A percentile compares a stretch with the other conserved stretches of the same genome.
These are phyloP conservation scores for Pseudozyma sp. DNA, from an alignment of 1,284 basidiomycete genomes.

Conservation along the genomic window DNA sequence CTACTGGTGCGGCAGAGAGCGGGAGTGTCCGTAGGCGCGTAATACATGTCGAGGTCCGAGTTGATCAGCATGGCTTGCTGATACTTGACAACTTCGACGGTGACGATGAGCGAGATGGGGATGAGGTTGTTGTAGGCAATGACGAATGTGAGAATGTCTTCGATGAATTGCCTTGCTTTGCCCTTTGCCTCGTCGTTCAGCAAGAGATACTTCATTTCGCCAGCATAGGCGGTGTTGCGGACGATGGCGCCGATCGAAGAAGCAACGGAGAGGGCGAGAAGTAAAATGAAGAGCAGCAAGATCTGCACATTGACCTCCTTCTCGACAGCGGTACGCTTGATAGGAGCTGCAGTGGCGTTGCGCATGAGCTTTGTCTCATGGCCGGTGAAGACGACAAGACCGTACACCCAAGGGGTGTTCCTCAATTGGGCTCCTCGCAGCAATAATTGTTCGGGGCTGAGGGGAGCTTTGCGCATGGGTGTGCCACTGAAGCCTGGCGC, in stretches of 20 bases:
- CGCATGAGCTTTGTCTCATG: slow-evolving; percentile 99
- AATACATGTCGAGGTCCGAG: slow-evolving; percentile 83
- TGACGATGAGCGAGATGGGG: slow-evolving; percentile 98
- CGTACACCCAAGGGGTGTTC: slow-evolving; percentile 97
- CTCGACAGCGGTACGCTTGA: slow-evolving; percentile 96
- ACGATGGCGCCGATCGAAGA: slow-evolving; percentile 93
- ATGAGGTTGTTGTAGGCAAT: slow-evolving; percentile 99
- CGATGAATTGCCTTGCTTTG: slow-evolving; percentile 69
- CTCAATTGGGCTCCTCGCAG: slow-evolving; percentile 93
- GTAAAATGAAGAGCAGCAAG: slow-evolving; percentile 90
- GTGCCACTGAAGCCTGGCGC: slow-evolving; percentile 64
- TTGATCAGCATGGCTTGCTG: slow-evolving; percentile 98
- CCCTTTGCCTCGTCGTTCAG: slow-evolving; percentile 62
- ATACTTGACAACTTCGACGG: slow-evolving; percentile 99
- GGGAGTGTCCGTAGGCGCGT: slow-evolving; percentile 91
- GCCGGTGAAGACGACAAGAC: slow-evolving; percentile 92
- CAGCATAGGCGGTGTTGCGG: slow-evolving; percentile 55
- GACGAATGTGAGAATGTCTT: slow-evolving; percentile 97
- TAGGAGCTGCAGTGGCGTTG: slow-evolving; percentile 87
- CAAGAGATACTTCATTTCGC: slow-evolving; percentile 62
- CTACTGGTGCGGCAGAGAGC: slow-evolving; percentile 96
- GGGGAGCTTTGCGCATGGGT: slow-evolving; percentile 74
- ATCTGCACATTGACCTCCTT: slow-evolving; percentile 96
- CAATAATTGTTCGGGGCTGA: slow-evolving; percentile 94
- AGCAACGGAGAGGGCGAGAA: slow-evolving; percentile 87